Conservation (phyloP, 305 asterid genomes). For the Fraxinus sp. region DNA sequence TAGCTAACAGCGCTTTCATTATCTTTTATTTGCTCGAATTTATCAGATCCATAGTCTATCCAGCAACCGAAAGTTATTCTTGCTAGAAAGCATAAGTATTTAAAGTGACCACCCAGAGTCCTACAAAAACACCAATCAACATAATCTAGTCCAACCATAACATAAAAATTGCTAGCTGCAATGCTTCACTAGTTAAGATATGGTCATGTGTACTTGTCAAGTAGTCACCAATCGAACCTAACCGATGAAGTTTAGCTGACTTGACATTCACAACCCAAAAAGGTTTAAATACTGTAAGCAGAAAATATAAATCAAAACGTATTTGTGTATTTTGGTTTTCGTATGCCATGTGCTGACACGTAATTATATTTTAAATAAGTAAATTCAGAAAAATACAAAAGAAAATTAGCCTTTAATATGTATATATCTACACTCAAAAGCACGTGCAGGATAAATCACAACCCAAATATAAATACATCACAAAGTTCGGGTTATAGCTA, state of each 20-base stretch:
- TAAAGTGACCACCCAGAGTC: not conserved
- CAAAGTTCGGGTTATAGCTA: not conserved
- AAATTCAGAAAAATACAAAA: not conserved
- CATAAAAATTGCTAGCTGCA: not conserved
- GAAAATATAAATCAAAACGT: not conserved
- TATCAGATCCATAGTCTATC: not conserved
- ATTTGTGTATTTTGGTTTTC: not conserved
- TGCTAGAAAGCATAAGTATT: not conserved
- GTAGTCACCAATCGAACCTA: not conserved
- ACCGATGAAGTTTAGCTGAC: not conserved
- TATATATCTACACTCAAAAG: slow-evolving; percentile 3
- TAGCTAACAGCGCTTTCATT: not conserved
- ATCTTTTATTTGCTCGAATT: not conserved
- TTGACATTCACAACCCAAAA: not conserved
- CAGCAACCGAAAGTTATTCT: not conserved
- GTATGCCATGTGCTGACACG: not conserved
- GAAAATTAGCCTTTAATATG: slow-evolving; percentile 8
- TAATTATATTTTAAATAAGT: not conserved
- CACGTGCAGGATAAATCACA: slow-evolving; percentile 6
- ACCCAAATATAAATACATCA: not conserved
- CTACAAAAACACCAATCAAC: not conserved
- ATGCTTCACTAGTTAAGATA: not conserved
- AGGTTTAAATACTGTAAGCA: not conserved
- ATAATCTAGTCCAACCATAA: not conserved
- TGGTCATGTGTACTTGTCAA: not conserved